Evolutionary conservation across 2,329 filamentous ascomycete genomes (phyloP), one percentile per base, ranked within the genome.

Genomic region (Lachnellula arida): DNA sequence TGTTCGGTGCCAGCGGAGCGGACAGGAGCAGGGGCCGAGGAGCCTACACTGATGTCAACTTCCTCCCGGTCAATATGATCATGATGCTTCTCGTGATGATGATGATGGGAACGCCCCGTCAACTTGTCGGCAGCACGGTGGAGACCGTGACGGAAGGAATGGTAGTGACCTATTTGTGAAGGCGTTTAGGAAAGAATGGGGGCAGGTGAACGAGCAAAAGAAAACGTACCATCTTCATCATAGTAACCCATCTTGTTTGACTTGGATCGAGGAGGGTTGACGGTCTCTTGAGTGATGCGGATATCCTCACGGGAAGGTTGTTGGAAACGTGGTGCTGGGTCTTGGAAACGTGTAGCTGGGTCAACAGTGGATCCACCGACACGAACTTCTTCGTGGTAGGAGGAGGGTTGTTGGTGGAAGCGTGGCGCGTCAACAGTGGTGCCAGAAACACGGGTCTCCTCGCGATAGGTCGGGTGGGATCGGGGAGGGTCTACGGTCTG

Each of bases 171-270:
- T 73, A 32, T 32, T 11, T 32, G 62, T 48, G 34, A 15, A 49
- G 46, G 28, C 53, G 51, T 62, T 69, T 67, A 66, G 66, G 56
- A 58, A 62, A 52, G 60, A 54, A 56, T 56, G 56, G 53, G 56
- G 55, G 47, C 40, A 53, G 55, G 46, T 37, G 39, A 42, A n/a
- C 5, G 22, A 50, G 39, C 56, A 43, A 59, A 49, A 58, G 46
- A 35, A 11, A 51, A 65, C 68, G 60, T 70, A 71, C 68, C 67
- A 64, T 88, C 84, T 77, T 88, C 82, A 82, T 88, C 86, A 85
- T 88, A 88, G 78, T 88, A 89, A 79, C 86, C 86, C 86, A 89
- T 89, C 71, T 85, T 84, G 80, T 74, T 52, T 22, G 53, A 59
- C 32, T 61, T 56, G 56, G 62, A 63, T 54, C 68, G 65, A 68